Evolutionary conservation across 2,329 filamentous ascomycete genomes (phyloP), one percentile per base, ranked within the genome.

Genomic region (Xylaria digitata): DNA sequence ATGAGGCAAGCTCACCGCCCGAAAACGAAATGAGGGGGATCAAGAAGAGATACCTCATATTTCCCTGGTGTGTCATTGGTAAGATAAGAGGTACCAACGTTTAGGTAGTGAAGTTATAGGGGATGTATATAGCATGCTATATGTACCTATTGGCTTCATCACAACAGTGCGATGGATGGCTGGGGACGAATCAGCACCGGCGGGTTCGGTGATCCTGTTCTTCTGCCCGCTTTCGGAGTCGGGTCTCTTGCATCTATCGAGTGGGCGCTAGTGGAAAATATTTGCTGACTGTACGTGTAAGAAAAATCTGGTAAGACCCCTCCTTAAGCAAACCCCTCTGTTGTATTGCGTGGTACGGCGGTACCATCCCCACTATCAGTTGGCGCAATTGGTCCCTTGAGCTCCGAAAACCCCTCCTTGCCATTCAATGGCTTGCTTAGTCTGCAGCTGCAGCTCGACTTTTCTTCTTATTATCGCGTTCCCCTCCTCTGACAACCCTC

Each of bases 181-280:
- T 40, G 37, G 37, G 30, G 49, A 34, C 49, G 49, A 52, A 52
- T 40, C 37, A 40, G 34, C 8, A 37, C 34, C 32, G 34, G 32
- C 34, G 42, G 13, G 52, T 19, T 55, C n/a, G 52, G 52, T 55
- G 37, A 40, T 40, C 52, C 19, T 56, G n/a, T 46, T 54, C 61
- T 58, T 45, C 59, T 50, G 56, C 65, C 68, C 68, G 68, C 62
- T 70, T 66, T 70, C 68, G 68, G 68, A 70, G 66, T 55, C 62
- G 21, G 21, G 32, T 32, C 23, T 54, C 66, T 58, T 61, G 58
- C 58, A 57, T 50, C 63, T 52, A 57, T 63, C 63, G 46, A 53
- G 66, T n/a, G 58, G 45, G 56, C 56, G 52, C 67, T 66, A 69
- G 43, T 49, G 46, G 11, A 63, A 68, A 68, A 63, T 30, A 62